A percentile compares a stretch with the other conserved stretches of the same genome.
These are phyloP conservation scores for Eucalyptus guilfoylei DNA, from an alignment of 345 rosid species.

Conservation along the genomic window DNA sequence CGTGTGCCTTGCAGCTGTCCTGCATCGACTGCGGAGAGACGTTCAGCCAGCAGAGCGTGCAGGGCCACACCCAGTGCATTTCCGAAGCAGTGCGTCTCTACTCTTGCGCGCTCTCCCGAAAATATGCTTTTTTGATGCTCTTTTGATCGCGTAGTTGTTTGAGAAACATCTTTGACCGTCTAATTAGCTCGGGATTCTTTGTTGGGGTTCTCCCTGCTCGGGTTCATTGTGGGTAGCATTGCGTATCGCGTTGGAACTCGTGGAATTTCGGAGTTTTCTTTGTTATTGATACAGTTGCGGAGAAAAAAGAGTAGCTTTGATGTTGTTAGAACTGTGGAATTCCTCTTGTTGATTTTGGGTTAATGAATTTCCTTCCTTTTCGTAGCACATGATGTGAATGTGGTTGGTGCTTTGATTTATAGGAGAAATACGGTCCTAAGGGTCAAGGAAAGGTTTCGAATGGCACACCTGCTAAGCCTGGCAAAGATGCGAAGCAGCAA, in stretches of 20 bases:
- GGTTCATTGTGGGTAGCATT: neutral
- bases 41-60: slow-evolving; percentile 70
- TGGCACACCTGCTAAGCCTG: slow-evolving; percentile 50
- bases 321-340: neutral
- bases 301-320: neutral
- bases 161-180: neutral
- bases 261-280: neutral
- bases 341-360: neutral
- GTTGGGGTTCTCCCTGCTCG: neutral
- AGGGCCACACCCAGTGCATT: slow-evolving; percentile 80
- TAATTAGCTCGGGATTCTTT: neutral
- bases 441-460: slow-evolving; percentile 40
- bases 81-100: slow-evolving; percentile 60
- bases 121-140: neutral
- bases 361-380: neutral
- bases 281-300: neutral
- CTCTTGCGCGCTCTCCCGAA: neutral
- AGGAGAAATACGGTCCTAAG: slow-evolving; percentile 98
- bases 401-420: neutral
- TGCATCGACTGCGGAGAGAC: slow-evolving; percentile 88
- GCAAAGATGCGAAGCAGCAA: slow-evolving; percentile 38
- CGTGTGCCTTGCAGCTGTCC: slow-evolving; percentile 36
- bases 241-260: neutral
- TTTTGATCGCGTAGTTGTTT: neutral
- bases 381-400: neutral